Conservation (phyloP, 148 eudicot species). For the Cornus florida region DNA sequence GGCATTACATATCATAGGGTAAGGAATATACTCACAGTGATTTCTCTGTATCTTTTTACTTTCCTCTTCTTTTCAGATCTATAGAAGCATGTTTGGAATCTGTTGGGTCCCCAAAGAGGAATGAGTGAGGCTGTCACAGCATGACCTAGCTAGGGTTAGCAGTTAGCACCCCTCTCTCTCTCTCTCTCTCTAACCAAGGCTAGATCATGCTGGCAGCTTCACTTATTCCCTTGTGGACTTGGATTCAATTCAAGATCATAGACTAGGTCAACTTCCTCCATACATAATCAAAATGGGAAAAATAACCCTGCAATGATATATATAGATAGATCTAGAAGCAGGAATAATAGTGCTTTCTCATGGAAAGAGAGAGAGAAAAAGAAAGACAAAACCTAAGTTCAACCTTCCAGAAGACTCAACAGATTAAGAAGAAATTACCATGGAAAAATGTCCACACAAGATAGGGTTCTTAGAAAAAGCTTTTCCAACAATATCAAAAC, state of each 20-base stretch:
- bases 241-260: neutral
- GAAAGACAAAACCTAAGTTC: neutral
- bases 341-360: neutral
- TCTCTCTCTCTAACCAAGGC: slow-evolving; percentile 32
- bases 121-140: slow-evolving; percentile 84
- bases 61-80: neutral
- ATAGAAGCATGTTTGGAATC: neutral
- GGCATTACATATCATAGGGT: neutral
- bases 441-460: too few relatives aligned
- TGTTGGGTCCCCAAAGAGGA: slow-evolving; percentile 40
- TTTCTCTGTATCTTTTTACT: neutral
- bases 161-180: neutral
- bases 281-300: neutral
- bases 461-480: neutral
- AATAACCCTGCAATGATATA: too few relatives aligned
- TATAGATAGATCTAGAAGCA: neutral
- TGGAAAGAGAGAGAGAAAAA: neutral
- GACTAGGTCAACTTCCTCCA: neutral
- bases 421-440: neutral
- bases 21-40: slow-evolving; percentile 31
- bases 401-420: neutral
- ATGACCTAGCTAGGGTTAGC: slow-evolving; percentile 65
- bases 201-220: slow-evolving; percentile 98
- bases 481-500: neutral
- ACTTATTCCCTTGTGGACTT: slow-evolving; percentile 56